Evolutionary conservation across 441 rosid species (phyloP).

Genomic region (Corymbia calophylla): DNA sequence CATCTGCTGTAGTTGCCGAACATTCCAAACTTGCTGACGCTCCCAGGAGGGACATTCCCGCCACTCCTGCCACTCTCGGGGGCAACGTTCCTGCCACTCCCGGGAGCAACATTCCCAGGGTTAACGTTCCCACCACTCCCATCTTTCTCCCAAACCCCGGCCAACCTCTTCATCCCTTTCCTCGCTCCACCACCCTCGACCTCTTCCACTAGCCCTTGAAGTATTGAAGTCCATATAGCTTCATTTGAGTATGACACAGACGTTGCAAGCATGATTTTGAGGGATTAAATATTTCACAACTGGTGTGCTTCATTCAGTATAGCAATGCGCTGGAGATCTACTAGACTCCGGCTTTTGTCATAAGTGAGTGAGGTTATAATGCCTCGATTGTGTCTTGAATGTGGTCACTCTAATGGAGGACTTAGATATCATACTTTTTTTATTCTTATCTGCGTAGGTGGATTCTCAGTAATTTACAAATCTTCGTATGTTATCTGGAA

Average conservation of each 20-base stretch:
- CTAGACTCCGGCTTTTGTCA: not conserved
- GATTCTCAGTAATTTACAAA: too few species aligned
- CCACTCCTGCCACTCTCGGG: not conserved
- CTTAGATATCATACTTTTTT: too few species aligned
- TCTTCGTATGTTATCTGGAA: not conserved
- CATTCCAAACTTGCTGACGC: not conserved
- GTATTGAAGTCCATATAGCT: not conserved
- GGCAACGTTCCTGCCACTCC: not conserved
- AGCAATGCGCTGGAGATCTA: not conserved
- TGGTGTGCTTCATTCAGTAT: not conserved
- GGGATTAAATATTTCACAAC: not conserved
- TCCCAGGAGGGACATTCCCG: not conserved
- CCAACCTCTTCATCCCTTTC: not conserved
- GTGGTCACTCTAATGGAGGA: too few species aligned
- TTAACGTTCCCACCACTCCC: not conserved
- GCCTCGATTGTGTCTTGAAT: too few species aligned
- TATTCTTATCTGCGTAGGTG: too few species aligned
- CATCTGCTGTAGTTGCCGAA: not conserved
- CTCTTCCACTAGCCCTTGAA: not conserved
- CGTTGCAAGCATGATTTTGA: not conserved
- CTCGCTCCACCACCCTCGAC: not conserved
- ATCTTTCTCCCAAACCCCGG: not conserved
- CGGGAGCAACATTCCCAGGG: too few species aligned
- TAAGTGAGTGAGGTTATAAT: too few species aligned
- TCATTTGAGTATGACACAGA: not conserved